phyloP scores from a whole-genome alignment of 2,329 filamentous ascomycete genomes.

The Fusarium tricinctum region DNA sequence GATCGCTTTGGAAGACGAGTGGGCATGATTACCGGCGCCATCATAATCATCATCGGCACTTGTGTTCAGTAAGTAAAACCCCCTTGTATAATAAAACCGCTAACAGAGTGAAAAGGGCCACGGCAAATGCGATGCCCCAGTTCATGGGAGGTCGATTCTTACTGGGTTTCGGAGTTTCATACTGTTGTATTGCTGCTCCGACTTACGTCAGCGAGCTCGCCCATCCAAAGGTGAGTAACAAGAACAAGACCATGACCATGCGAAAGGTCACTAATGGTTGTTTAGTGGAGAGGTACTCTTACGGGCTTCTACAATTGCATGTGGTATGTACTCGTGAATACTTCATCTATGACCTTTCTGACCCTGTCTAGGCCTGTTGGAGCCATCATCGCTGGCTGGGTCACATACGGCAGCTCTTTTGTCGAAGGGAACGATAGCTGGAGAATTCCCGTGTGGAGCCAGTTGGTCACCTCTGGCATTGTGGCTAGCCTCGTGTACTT shows the following conservation, averaged over 20 bases:
- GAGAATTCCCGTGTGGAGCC: slow-evolving; percentile 57
- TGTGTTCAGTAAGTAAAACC: slow-evolving; percentile 52
- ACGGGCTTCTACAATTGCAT: slow-evolving; percentile 59
- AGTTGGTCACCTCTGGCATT: slow-evolving; percentile 56
- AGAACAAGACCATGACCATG: fast-evolving
- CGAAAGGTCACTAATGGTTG: fast-evolving
- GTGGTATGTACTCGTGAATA: slow-evolving; percentile 14
- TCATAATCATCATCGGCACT: slow-evolving; percentile 59
- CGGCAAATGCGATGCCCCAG: slow-evolving; percentile 52
- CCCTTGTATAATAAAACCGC: fast-evolving
- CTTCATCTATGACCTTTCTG: neutral
- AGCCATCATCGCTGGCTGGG: slow-evolving; percentile 68
- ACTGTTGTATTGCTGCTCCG: slow-evolving; percentile 57
- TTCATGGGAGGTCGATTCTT: slow-evolving; percentile 67
- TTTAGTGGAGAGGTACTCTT: slow-evolving; percentile 61
- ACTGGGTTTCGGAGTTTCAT: slow-evolving; percentile 66
- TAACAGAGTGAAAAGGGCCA: slow-evolving; percentile 40
- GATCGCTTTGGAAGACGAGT: slow-evolving; percentile 58
- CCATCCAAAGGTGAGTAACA: slow-evolving; percentile 56
- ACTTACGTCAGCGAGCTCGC: slow-evolving; percentile 64
- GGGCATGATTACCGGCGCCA: slow-evolving; percentile 58
- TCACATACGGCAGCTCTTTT: slow-evolving; percentile 64
- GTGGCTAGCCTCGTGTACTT: slow-evolving; percentile 54
- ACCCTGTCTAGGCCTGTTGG: slow-evolving; percentile 50
- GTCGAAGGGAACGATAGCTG: slow-evolving; percentile 54